phyloP scores from a whole-genome alignment of 2,329 filamentous ascomycete species.

The Curvularia eragrostidis region DNA sequence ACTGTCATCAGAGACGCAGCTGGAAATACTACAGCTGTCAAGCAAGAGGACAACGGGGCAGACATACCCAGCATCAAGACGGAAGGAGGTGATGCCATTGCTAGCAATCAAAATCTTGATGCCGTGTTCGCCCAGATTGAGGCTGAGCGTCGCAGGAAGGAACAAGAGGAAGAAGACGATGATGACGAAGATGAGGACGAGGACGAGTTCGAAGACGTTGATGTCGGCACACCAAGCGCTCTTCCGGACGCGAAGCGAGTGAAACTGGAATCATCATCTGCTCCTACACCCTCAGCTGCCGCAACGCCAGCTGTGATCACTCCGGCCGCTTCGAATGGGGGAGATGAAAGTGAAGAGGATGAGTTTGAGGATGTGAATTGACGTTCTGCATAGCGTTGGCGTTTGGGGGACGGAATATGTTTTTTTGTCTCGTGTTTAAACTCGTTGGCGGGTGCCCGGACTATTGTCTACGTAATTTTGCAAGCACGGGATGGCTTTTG shows the following conservation, averaged over 20 bases:
- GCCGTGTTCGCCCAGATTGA: slow-evolving; percentile 72
- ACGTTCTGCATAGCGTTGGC: slow-evolving; percentile 28
- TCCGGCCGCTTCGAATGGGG: slow-evolving; percentile 53
- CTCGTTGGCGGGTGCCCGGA: not conserved
- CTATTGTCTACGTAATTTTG: not conserved
- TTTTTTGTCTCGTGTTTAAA: not conserved
- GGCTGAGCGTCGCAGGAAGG: slow-evolving; percentile 60
- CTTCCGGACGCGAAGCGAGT: slow-evolving; percentile 63
- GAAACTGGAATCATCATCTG: slow-evolving; percentile 61
- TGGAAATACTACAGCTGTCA: slow-evolving; percentile 48
- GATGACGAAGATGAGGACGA: slow-evolving; percentile 23
- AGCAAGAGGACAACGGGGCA: slow-evolving; percentile 49
- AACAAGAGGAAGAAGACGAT: slow-evolving; percentile 52
- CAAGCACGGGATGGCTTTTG: not conserved
- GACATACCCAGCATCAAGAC: slow-evolving; percentile 47
- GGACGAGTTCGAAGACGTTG: slow-evolving; percentile 41
- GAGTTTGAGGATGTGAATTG: slow-evolving; percentile 56
- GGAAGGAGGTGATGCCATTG: slow-evolving; percentile 59
- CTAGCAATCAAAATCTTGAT: slow-evolving; percentile 64
- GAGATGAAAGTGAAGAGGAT: slow-evolving; percentile 56
- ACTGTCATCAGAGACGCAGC: slow-evolving; percentile 64
- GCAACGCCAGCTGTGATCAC: slow-evolving; percentile 46
- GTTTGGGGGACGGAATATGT: slow-evolving; percentile 9
- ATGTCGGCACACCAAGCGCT: slow-evolving; percentile 38
- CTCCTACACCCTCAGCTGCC: slow-evolving; percentile 41